Evolutionary conservation across 352 stramenopile genomes (phyloP).

Genomic region (Poterioochromonas sp.): DNA sequence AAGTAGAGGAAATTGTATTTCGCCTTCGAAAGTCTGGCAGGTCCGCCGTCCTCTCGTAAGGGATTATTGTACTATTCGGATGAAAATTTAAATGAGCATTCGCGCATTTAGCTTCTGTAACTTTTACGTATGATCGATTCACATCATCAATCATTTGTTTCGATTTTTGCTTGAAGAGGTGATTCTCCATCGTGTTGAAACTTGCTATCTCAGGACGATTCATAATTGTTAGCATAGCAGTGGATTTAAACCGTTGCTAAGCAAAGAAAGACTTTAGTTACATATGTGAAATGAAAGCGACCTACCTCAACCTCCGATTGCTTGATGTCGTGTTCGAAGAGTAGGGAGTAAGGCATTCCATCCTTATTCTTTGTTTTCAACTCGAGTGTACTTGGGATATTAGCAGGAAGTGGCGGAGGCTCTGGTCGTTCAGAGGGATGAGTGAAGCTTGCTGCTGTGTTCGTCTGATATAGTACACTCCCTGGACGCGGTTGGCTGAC

Average conservation of each 20-base stretch:
- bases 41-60: background rate
- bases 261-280: too few relatives aligned
- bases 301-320: too few relatives aligned
- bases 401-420: constrained; percentile 12
- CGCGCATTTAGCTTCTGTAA: background rate
- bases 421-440: background rate
- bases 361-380: constrained; percentile 33
- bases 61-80: background rate
- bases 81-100: constrained; percentile 3
- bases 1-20: background rate
- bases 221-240: background rate
- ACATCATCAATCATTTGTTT: constrained; percentile 18
- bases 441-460: background rate
- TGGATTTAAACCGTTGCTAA: constrained; percentile 6
- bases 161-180: background rate
- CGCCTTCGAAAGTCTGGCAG: background rate
- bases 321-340: constrained; percentile 14
- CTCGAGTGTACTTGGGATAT: constrained; percentile 22
- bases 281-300: too few relatives aligned
- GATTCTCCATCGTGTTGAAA: background rate
- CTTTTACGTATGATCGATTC: background rate
- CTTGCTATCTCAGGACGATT: background rate
- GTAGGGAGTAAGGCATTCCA: constrained; percentile 22
- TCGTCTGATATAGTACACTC: background rate
- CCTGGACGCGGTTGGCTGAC: background rate